Percentiles rank a stretch among this genome's conserved stretches.
Evolutionary conservation across 345 rosid species (phyloP).

Genomic region (Citrus mangshanensis): DNA sequence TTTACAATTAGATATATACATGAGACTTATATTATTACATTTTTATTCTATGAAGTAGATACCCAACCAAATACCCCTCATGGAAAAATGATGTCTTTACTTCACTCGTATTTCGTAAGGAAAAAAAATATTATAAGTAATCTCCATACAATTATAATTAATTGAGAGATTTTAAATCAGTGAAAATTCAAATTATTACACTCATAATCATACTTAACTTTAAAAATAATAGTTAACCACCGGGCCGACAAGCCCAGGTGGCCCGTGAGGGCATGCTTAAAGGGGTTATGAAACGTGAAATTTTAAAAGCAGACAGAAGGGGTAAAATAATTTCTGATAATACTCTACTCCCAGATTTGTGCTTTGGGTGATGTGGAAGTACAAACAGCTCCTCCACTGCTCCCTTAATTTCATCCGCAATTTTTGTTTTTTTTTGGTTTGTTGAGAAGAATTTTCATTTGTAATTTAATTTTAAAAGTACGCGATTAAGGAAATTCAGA

Average conservation of each 20-base stretch:
- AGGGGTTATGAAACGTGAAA: no score
- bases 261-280: no score
- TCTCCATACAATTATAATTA: no score
- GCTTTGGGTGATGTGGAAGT: no score
- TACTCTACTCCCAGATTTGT: neutral
- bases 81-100: rapidly evolving
- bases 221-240: rapidly evolving
- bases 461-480: neutral
- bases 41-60: no score
- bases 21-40: rapidly evolving
- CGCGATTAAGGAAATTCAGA: neutral
- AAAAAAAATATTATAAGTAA: rapidly evolving
- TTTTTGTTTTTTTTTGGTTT: no score
- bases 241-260: rapidly evolving
- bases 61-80: rapidly evolving
- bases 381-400: neutral
- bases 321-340: neutral
- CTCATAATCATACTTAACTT: rapidly evolving
- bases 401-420: neutral
- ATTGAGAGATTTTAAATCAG: rapidly evolving
- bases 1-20: rapidly evolving
- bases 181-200: rapidly evolving
- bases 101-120: rapidly evolving
- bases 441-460: no score
- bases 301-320: neutral